These are phyloP conservation scores for Eucalyptus curtisii DNA, from an alignment of 345 rosid genomes.

Conservation along the genomic window DNA sequence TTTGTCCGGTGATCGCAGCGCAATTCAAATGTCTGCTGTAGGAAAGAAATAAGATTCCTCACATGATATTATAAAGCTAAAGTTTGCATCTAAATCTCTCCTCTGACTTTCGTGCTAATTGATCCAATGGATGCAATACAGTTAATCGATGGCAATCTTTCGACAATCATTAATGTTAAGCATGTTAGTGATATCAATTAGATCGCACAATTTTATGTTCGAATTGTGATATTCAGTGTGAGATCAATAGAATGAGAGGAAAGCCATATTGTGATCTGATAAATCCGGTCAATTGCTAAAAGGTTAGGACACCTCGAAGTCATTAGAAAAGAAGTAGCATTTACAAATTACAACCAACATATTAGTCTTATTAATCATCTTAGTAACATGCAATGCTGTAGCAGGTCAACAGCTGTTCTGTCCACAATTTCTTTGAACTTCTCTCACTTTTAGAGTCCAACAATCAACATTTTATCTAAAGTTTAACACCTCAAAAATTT, in stretches of 20 bases:
- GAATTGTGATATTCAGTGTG: background rate
- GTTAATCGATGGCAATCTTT: background rate
- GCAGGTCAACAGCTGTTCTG: background rate
- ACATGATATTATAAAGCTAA: background rate
- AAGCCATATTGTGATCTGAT: accelerated
- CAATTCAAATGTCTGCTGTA: background rate
- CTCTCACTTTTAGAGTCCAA: background rate
- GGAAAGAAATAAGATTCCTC: background rate
- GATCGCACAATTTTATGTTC: background rate
- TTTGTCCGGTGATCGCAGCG: background rate
- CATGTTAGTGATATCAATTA: background rate
- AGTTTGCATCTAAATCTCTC: background rate
- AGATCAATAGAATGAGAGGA: background rate
- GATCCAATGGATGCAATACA: background rate
- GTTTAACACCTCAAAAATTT: background rate
- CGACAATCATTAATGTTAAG: background rate
- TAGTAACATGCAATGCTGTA: background rate
- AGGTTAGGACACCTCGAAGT: background rate
- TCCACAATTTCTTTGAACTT: background rate
- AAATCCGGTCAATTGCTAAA: background rate
- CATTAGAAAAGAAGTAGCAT: background rate
- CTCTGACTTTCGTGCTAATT: background rate
- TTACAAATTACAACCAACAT: background rate
- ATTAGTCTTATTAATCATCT: background rate
- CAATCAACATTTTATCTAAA: background rate